These are phyloP conservation scores for Calonectria fujianensis DNA, from an alignment of 2,329 filamentous ascomycete genomes.

Conservation along the genomic window DNA sequence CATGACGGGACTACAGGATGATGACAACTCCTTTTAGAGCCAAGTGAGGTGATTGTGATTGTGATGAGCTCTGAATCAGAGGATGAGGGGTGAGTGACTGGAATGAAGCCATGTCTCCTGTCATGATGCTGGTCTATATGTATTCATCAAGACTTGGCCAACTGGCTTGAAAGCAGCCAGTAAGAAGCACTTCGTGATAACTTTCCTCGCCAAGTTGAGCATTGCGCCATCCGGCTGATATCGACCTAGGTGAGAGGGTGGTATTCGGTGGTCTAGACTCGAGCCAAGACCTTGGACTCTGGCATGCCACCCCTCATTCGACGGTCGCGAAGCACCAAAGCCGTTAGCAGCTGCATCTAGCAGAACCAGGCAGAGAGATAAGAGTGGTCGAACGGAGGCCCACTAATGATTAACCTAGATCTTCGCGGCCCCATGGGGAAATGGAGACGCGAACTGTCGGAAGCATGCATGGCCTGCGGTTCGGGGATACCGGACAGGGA, in stretches of 20 bases:
- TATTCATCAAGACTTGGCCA: not conserved
- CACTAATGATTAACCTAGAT: constrained; percentile 20
- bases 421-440: constrained; percentile 33
- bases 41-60: not conserved
- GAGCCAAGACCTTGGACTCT: constrained; percentile 12
- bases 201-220: constrained; percentile 23
- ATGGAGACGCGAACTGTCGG: not conserved
- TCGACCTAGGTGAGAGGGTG: constrained; percentile 14
- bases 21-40: not conserved
- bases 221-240: not conserved
- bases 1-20: constrained; percentile 8
- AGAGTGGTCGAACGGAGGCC: constrained; percentile 15
- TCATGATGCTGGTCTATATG: not conserved
- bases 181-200: constrained; percentile 25
- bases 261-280: constrained; percentile 15
- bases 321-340: not conserved
- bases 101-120: not conserved
- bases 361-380: not conserved
- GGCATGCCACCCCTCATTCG: constrained; percentile 8
- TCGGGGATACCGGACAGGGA: not conserved
- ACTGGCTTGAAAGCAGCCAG: not conserved
- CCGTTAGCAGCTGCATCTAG: constrained; percentile 15
- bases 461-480: not conserved
- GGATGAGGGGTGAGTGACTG: not conserved
- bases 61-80: not conserved